Base-by-base conservation (phyloP, 257 asterid genomes). In the Jasminum sambac region DNA sequence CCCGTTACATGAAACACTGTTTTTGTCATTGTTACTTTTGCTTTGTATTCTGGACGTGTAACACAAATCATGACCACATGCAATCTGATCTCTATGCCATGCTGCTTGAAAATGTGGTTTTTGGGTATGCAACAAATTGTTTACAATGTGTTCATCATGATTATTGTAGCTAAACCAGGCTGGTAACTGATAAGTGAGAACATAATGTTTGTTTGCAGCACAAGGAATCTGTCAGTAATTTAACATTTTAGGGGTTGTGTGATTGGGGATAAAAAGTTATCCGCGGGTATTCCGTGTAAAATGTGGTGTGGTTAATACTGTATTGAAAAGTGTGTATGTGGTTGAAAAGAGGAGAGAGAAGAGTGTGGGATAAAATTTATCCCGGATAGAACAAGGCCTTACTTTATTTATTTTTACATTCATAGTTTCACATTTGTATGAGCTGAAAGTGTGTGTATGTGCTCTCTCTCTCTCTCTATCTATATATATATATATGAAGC, bases 21-120 rank as follows among this genome's bases (percentile, higher is more conserved):
- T 37, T 55, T 23, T 3, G 36, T 10, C 16, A 14, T 19, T 55
- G 62, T 55, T 6, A 23, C 34, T 9, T 23, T 19, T 50, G 59
- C 36, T 16, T 48, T 63, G 50, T 59, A 39, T 40, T 72, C 55
- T 50, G 24, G 26, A 48, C 23, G 8, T 13, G n/a, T 8, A 48
- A 11, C 46, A 48, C 14, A 61, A 68, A 39, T 61, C 52, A 61
- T 74, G 58, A 7, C 40, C 24, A 24, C 48, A 66, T 21, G 58
- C 43, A 58, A 46, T 55, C 36, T 55, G 62, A 55, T 55, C n/a
- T 21, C 5, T 55, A 7, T 23, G 14, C 62, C 10, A 55, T 21
- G 34, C 34, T 19, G n/a, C 36, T 55, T 68, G 66, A 39, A 37
- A 48, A 61, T 11, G 37, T 62, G 8, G 11, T 17, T 55, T 58